Percentiles rank a stretch among this genome's conserved stretches.
Evolutionary conservation across 192 early-diverging fungal species (phyloP).

Genomic region (Backusella circina): DNA sequence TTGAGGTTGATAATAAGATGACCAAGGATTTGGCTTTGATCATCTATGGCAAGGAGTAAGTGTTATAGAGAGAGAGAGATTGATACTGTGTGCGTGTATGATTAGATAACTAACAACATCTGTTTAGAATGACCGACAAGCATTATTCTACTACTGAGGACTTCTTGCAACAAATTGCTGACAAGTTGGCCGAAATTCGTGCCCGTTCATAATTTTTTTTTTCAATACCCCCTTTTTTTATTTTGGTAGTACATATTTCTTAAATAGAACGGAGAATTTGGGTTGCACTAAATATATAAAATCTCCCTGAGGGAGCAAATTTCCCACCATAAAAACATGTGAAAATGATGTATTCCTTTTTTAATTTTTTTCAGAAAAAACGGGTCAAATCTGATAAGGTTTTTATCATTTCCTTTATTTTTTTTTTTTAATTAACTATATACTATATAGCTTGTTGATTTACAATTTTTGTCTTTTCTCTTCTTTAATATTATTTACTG

Average conservation of each 20-base stretch:
- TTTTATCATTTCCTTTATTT: not conserved
- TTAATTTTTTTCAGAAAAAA: not conserved
- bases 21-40: constrained; percentile 97
- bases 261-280: constrained; percentile 2
- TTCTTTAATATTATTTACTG: constrained; percentile 7
- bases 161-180: constrained; percentile 84
- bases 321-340: constrained; percentile 1
- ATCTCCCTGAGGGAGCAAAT: not conserved
- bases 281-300: not conserved
- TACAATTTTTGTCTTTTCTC: not conserved
- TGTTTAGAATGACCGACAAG: constrained; percentile 54
- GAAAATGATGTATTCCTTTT: not conserved
- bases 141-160: constrained; percentile 88
- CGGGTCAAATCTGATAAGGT: not conserved
- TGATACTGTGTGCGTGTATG: not conserved
- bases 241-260: not conserved
- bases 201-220: constrained; percentile 10
- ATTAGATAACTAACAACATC: not conserved
- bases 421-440: not conserved
- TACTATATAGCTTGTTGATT: not conserved
- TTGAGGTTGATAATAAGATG: constrained; percentile 82
- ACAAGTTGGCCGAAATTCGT: constrained; percentile 31
- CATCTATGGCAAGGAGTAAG: constrained; percentile 80
- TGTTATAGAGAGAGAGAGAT: not conserved
- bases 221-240: not conserved